These are phyloP conservation scores for Nadsonia commutata DNA, from an alignment of 1,139 yeast species.

Conservation along the genomic window DNA sequence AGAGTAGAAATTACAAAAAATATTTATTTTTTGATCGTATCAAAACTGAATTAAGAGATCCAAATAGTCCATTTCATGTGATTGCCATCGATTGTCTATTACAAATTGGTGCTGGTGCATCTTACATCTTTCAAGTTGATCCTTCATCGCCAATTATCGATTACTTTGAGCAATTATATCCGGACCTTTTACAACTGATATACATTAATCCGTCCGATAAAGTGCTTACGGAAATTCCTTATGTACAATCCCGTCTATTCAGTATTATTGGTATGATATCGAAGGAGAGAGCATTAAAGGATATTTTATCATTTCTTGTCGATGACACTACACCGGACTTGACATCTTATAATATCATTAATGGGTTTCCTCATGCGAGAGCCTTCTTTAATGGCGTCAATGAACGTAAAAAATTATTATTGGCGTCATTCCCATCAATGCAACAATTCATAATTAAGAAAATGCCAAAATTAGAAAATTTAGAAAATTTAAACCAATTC, in stretches of 20 bases:
- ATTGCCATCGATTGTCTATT: not conserved
- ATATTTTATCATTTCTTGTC: not conserved
- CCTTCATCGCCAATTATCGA: not conserved
- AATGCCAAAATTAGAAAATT: not conserved
- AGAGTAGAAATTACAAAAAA: not conserved
- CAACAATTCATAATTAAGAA: not conserved
- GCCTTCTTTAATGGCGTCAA: not conserved
- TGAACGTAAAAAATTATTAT: not conserved
- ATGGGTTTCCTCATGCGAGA: not conserved
- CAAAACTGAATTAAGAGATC: not conserved
- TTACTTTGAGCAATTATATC: not conserved
- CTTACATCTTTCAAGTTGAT: not conserved
- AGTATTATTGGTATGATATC: not conserved
- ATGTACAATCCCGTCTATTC: not conserved
- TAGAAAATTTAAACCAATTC: not conserved
- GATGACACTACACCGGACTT: not conserved
- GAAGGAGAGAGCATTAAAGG: not conserved
- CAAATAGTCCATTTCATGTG: not conserved
- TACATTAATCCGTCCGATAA: not conserved
- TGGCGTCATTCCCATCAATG: not conserved
- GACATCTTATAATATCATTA: not conserved
- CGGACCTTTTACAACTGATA: not conserved
- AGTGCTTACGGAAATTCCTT: not conserved
- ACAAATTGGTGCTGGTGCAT: not conserved
- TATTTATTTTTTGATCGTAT: not conserved